Base-by-base conservation (phyloP, 108 stramenopile species). In the Nitzschia inconspicua region DNA sequence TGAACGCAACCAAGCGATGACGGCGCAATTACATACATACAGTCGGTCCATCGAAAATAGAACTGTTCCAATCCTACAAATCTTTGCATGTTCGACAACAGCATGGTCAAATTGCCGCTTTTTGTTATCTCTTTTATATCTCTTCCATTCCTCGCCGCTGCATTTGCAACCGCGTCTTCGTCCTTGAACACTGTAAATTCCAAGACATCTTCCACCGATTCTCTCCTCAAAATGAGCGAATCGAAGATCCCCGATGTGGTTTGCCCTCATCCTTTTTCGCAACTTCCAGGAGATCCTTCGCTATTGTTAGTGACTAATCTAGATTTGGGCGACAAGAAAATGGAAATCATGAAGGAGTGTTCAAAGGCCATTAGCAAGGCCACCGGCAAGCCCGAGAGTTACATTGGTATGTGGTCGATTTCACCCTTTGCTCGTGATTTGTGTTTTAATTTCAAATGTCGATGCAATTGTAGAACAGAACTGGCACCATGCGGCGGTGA, bases 351-450 rank as follows among this genome's bases (percentile, higher is more conserved):
- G 83, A 92, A 88, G 64, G 74, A 73, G 22, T 72, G 66, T 47
- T 84, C 83, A 34, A 84, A 84, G 55, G 78, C 75, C 47, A 79
- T 85, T 46, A 5, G 40, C 13, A 43, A 44, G 16, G 31, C 47
- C 31, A 86, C 84, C 23, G 86, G 86, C 10, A 91, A 91, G 35
- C 90, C 90, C 28, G 90, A 91, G 55, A 40, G 57, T 19, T 91
- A 91, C 61, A 72, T 88, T 10, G 82, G 82, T 79, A 51, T 63
- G 84, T 76, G 4, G 3, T 2, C 11, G 25, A 2, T 47, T 47
- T 47, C 3, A n/a, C n/a, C n/a, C n/a, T n/a, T n/a, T n/a, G n/a
- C n/a, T n/a, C n/a, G n/a, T n/a, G n/a, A n/a, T n/a, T n/a, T n/a
- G n/a, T n/a, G n/a, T n/a, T n/a, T n/a, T n/a, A n/a, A n/a, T n/a